Conservation (phyloP, 768 basidiomycete species). For the Plicaturopsis crispa region DNA sequence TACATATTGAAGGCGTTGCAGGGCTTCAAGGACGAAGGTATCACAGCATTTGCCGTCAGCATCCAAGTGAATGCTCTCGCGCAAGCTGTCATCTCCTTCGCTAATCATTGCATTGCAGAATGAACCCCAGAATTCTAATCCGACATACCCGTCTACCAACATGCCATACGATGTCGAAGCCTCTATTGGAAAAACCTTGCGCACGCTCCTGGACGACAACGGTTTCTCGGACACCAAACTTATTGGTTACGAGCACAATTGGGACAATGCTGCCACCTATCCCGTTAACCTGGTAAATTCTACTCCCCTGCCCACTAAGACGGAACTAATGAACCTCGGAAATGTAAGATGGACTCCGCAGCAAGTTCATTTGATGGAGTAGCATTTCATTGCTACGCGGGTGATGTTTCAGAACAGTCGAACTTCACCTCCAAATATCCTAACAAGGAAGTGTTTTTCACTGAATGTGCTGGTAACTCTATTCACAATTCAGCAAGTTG, state of each 20-base stretch:
- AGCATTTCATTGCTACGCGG: conserved; percentile 68
- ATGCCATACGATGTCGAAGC: conserved; percentile 52
- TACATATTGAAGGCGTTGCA: conserved; percentile 70
- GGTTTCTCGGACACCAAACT: conserved; percentile 53
- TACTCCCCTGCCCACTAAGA: no score
- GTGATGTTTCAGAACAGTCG: conserved; percentile 44
- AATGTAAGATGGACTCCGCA: conserved; percentile 57
- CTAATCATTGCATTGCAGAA: no score
- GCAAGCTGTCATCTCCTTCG: not conserved
- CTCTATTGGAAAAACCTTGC: conserved; percentile 45
- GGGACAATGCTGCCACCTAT: conserved; percentile 58
- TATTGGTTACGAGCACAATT: conserved; percentile 70
- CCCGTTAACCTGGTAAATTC: conserved; percentile 54
- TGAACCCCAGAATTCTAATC: conserved; percentile 41
- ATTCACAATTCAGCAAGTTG: not conserved
- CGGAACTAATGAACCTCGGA: no score
- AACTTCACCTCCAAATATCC: conserved; percentile 50
- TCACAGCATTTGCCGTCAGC: conserved; percentile 51
- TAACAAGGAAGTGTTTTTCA: conserved; percentile 38
- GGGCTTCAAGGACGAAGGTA: conserved; percentile 56
- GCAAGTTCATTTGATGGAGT: conserved; percentile 53
- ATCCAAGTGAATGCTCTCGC: conserved; percentile 31
- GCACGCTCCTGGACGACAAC: conserved; percentile 54
- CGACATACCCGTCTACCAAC: conserved; percentile 60
- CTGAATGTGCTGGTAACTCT: conserved; percentile 35